Percentiles rank a stretch among this genome's conserved stretches.
Conservation (phyloP, 2,329 filamentous ascomycete species). For the Ascochyta lentis region DNA sequence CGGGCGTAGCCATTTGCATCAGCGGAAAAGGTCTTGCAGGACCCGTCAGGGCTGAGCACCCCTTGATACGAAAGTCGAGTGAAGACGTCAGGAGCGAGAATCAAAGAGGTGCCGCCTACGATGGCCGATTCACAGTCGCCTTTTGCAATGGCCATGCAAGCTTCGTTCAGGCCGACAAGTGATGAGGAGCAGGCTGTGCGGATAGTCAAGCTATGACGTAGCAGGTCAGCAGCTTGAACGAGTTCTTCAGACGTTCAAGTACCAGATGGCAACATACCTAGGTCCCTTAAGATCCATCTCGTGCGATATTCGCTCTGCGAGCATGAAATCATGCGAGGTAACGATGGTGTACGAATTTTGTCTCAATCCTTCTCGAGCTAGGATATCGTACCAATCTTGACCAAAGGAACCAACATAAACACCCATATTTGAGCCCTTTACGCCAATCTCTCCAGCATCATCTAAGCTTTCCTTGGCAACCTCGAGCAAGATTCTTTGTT, state of each 20-base stretch:
- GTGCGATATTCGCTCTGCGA: conserved; percentile 33
- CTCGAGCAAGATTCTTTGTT: conserved; percentile 35
- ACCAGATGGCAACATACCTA: background rate
- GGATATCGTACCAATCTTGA: conserved; percentile 24
- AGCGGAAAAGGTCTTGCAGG: conserved; percentile 26
- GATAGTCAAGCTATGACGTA: conserved; percentile 10
- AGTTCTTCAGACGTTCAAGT: too few species aligned
- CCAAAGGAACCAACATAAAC: conserved; percentile 39
- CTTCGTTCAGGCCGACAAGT: conserved; percentile 25
- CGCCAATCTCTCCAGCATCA: conserved; percentile 29
- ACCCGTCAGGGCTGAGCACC: conserved; percentile 19
- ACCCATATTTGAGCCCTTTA: conserved; percentile 37
- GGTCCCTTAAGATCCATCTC: conserved; percentile 31
- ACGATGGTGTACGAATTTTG: conserved; percentile 13
- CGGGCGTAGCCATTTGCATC: conserved; percentile 33
- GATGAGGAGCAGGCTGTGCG: conserved; percentile 28
- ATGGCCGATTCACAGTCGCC: conserved; percentile 29
- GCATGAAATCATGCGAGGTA: conserved; percentile 17
- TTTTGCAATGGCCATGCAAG: conserved; percentile 13
- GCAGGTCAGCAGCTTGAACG: too few species aligned
- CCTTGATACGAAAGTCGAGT: background rate
- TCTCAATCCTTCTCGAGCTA: background rate
- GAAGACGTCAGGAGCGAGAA: conserved; percentile 3
- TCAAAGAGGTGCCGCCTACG: conserved; percentile 23
- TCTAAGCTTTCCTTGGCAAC: conserved; percentile 46